Conservation (phyloP, 345 rosid genomes). For the Lenwebbia sp. region DNA sequence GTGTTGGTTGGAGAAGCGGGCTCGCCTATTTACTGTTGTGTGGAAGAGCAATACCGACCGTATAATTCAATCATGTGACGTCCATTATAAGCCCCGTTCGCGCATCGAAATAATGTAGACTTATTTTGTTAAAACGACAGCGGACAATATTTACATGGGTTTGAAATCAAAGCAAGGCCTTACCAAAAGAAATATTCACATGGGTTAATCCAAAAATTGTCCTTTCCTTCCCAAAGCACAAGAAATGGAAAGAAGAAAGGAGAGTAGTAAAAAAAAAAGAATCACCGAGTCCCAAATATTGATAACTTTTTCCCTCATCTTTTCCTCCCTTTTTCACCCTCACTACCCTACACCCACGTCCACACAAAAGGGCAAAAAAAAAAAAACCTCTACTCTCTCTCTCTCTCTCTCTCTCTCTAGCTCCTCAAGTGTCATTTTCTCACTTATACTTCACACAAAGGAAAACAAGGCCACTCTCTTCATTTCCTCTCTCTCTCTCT, state of each 20-base stretch:
- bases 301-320: background rate
- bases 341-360: constrained; percentile 49
- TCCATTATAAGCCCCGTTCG: background rate
- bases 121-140: background rate
- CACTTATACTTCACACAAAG: constrained; percentile 68
- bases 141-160: background rate
- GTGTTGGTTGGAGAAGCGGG: background rate
- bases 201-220: background rate
- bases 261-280: background rate
- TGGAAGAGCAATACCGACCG: too few relatives aligned
- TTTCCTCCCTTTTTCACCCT: background rate
- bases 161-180: background rate
- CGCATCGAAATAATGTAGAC: background rate
- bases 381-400: constrained; percentile 7
- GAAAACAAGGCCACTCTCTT: constrained; percentile 49
- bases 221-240: background rate
- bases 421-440: constrained; percentile 75
- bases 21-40: background rate
- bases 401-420: constrained; percentile 1
- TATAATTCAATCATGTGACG: background rate
- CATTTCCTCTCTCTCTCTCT: constrained; percentile 24
- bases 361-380: constrained; percentile 24
- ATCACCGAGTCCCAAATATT: background rate
- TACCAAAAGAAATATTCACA: background rate
- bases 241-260: background rate